Evolutionary conservation across 805 yeast genomes (phyloP).

Genomic region (Ogataea corticis): DNA sequence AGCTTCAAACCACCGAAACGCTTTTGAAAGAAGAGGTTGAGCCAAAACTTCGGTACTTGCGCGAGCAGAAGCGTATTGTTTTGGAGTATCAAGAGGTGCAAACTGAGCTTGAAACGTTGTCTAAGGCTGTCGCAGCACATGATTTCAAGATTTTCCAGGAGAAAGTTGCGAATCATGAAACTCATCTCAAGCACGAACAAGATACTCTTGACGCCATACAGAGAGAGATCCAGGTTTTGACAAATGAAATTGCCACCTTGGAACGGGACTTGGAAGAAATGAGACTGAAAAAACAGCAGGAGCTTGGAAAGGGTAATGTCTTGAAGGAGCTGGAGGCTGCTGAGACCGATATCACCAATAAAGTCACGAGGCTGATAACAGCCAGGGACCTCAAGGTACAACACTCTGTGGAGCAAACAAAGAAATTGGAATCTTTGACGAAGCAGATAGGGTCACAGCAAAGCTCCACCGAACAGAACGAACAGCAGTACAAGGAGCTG

Average conservation of each 20-base stretch:
- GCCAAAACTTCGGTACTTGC: constrained; percentile 80
- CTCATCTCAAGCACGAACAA: constrained; percentile 43
- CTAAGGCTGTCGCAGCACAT: constrained; percentile 75
- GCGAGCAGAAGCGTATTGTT: constrained; percentile 79
- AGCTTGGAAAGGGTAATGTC: constrained; percentile 58
- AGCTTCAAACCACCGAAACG: constrained; percentile 72
- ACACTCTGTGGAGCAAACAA: constrained; percentile 55
- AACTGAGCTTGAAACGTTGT: constrained; percentile 71
- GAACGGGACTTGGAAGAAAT: constrained; percentile 60
- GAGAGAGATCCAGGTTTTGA: constrained; percentile 45
- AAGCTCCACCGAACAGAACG: constrained; percentile 25
- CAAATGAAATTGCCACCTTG: constrained; percentile 56
- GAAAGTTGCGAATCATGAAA: constrained; percentile 45
- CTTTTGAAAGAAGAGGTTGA: constrained; percentile 84
- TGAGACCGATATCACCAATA: constrained; percentile 60
- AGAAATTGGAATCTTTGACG: constrained; percentile 36
- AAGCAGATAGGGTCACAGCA: constrained; percentile 32
- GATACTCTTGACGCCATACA: constrained; percentile 42
- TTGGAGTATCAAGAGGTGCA: constrained; percentile 86
- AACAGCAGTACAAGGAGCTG: constrained; percentile 38
- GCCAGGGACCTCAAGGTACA: constrained; percentile 57
- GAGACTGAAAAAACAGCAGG: constrained; percentile 53
- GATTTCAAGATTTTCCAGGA: constrained; percentile 52
- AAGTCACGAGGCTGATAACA: constrained; percentile 67
- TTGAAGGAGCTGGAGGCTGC: constrained; percentile 58